These are phyloP conservation scores for Jasminum sambac DNA, from an alignment of 257 asterid species.

Conservation along the genomic window DNA sequence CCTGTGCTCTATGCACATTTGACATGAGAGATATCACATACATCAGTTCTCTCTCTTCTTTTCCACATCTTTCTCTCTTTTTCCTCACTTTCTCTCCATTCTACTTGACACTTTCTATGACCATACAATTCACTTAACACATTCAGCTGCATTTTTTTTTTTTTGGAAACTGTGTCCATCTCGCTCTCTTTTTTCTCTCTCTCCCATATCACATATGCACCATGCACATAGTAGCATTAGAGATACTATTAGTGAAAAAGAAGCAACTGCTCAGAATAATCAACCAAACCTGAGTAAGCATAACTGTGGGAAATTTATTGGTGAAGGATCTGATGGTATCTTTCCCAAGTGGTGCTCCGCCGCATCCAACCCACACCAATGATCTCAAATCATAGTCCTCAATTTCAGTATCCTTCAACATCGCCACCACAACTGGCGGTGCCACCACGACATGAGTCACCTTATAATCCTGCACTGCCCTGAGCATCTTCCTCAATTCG, in stretches of 20 bases:
- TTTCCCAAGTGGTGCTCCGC: slow-evolving; percentile 53
- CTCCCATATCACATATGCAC: too few species aligned
- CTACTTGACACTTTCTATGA: too few species aligned
- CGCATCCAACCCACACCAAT: slow-evolving; percentile 41
- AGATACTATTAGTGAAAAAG: background rate
- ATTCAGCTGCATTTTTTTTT: too few species aligned
- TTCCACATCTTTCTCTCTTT: too few species aligned
- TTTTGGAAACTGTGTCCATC: too few species aligned
- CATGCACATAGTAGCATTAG: too few species aligned
- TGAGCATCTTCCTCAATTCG: slow-evolving; percentile 47
- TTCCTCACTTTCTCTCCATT: too few species aligned
- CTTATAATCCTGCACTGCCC: slow-evolving; percentile 42
- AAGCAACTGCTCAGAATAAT: background rate
- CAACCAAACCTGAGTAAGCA: slow-evolving; percentile 45
- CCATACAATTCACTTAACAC: too few species aligned
- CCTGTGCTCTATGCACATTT: too few species aligned
- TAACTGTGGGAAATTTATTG: slow-evolving; percentile 34
- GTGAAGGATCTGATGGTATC: slow-evolving; percentile 37
- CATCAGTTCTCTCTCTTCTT: too few species aligned
- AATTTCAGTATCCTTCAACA: slow-evolving; percentile 41
- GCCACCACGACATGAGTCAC: slow-evolving; percentile 49
- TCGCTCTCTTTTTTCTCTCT: too few species aligned
- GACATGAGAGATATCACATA: too few species aligned
- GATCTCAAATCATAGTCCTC: slow-evolving; percentile 46
- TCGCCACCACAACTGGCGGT: slow-evolving; percentile 54